Evolutionary conservation across 768 basidiomycete genomes (phyloP).

Genomic region (Lentinula boryana): DNA sequence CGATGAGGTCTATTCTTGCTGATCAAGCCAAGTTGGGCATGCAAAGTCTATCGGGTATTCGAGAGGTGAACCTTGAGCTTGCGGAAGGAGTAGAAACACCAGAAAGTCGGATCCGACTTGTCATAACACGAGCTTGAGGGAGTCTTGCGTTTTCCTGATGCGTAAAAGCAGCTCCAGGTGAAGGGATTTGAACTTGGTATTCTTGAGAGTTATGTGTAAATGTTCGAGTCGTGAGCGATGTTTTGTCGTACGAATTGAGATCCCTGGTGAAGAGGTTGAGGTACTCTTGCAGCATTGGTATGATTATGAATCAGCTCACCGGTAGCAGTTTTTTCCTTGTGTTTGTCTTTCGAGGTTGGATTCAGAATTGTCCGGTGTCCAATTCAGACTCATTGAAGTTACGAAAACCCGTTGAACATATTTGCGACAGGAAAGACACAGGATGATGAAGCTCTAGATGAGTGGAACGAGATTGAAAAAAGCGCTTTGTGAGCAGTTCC

Average conservation of each 20-base stretch:
- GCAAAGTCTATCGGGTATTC: background rate
- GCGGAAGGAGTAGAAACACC: background rate
- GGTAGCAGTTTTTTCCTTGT: background rate
- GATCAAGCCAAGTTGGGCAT: background rate
- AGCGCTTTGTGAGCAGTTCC: background rate
- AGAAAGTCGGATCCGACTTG: background rate
- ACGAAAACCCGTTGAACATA: background rate
- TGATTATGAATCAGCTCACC: background rate
- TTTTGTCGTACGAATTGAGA: too few species aligned
- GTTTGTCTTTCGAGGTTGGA: background rate
- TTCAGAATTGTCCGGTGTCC: background rate
- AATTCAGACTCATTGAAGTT: background rate
- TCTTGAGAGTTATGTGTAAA: too few species aligned
- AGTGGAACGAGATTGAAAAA: background rate
- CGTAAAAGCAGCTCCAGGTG: background rate
- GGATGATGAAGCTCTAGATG: background rate
- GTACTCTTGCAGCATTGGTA: too few species aligned
- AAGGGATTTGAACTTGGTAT: background rate
- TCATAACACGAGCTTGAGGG: background rate
- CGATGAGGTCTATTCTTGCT: background rate
- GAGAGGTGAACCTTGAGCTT: background rate
- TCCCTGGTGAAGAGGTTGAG: too few species aligned
- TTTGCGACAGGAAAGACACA: background rate
- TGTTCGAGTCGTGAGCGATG: background rate
- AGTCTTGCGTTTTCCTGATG: background rate